Conservation (phyloP, 306 rosid species). For the Vigna angularis region DNA sequence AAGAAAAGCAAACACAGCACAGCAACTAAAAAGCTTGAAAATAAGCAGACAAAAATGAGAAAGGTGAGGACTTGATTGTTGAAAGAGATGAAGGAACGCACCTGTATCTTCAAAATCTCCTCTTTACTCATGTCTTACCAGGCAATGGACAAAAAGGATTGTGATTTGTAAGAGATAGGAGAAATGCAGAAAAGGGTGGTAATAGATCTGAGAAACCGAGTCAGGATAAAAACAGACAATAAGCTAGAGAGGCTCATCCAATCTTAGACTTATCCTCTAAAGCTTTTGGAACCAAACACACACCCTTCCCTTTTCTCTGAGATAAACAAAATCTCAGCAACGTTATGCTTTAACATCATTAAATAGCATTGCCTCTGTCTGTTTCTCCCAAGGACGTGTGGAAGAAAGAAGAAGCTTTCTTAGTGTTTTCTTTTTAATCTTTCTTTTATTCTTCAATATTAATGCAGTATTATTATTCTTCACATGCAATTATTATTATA, state of each 20-base stretch:
- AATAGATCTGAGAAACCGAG: conserved; percentile 60
- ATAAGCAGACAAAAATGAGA: neutral
- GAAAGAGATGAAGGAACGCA: conserved; percentile 19
- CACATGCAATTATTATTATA: no score
- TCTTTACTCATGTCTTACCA: conserved; percentile 83
- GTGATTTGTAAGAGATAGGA: neutral
- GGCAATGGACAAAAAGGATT: conserved; percentile 46
- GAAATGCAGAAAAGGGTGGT: conserved; percentile 25
- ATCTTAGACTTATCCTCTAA: neutral
- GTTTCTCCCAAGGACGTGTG: neutral
- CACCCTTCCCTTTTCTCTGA: neutral
- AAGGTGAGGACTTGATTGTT: conserved; percentile 34
- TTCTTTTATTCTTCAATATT: no score
- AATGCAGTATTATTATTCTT: no score
- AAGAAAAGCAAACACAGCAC: neutral
- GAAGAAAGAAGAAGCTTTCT: neutral
- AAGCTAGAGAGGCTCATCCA: conserved; percentile 12
- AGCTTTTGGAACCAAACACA: conserved; percentile 36
- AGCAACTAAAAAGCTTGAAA: neutral
- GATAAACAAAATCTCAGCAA: neutral
- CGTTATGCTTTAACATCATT: neutral
- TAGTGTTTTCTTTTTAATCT: neutral
- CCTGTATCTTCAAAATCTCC: conserved; percentile 97
- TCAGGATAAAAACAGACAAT: conserved; percentile 3
- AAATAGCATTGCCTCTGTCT: neutral